Percentiles rank a stretch among this genome's conserved stretches.
These are phyloP conservation scores for Entoloma clypeatum DNA, from an alignment of 1,284 basidiomycete genomes.

Conservation along the genomic window DNA sequence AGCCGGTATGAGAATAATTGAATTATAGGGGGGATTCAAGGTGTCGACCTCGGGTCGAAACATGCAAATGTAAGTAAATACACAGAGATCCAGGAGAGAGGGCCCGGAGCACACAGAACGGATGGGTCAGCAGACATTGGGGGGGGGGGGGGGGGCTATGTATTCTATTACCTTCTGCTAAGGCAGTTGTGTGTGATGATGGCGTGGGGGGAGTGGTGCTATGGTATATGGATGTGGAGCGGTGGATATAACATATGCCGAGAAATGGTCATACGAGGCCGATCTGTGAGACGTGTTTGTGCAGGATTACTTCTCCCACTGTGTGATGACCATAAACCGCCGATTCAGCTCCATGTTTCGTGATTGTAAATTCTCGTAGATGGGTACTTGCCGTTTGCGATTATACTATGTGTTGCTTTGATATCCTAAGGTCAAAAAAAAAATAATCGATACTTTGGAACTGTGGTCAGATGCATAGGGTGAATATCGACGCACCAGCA, in stretches of 20 bases:
- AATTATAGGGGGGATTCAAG: background rate
- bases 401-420: slow-evolving; percentile 69
- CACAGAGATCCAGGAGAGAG: no score
- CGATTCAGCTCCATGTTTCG: slow-evolving; percentile 4
- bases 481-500: slow-evolving; percentile 47
- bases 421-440: slow-evolving; percentile 48
- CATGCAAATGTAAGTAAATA: no score
- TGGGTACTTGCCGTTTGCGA: slow-evolving; percentile 55
- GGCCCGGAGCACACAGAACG: no score
- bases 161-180: no score
- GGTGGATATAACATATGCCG: background rate
- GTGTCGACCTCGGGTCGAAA: no score
- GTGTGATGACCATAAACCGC: slow-evolving; percentile 4
- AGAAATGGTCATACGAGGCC: slow-evolving; percentile 44
- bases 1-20: slow-evolving; percentile 26
- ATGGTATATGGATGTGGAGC: slow-evolving; percentile 8
- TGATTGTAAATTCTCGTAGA: background rate
- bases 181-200: slow-evolving; percentile 1
- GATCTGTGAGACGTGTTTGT: slow-evolving; percentile 52
- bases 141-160: no score
- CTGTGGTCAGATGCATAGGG: background rate
- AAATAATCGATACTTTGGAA: background rate
- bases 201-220: background rate
- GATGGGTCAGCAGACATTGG: no score
- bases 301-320: slow-evolving; percentile 66